phyloP scores from a whole-genome alignment of 495 filamentous ascomycete species.

The Neohortaea acidophila region DNA sequence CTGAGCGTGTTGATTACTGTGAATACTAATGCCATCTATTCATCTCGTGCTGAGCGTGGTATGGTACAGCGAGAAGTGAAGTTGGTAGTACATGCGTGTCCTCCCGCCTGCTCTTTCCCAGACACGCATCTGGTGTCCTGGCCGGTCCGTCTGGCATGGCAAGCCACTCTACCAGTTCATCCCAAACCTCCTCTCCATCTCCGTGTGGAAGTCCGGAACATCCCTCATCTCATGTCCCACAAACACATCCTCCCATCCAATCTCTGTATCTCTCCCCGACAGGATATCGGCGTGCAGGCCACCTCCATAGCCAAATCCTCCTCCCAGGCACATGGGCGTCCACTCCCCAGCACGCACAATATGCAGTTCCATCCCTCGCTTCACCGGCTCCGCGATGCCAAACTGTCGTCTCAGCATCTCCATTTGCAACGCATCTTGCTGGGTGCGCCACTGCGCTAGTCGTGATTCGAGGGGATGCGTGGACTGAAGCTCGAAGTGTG shows the following conservation, averaged over 20 bases:
- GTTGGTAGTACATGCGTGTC: too few species aligned
- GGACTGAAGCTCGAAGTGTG: constrained; percentile 29
- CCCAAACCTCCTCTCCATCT: constrained; percentile 81
- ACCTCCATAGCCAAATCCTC: constrained; percentile 20
- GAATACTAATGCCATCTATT: too few species aligned
- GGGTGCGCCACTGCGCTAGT: constrained; percentile 66
- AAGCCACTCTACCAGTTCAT: constrained; percentile 54
- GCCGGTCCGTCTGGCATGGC: too few species aligned
- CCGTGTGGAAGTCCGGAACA: constrained; percentile 60
- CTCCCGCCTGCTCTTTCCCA: too few species aligned
- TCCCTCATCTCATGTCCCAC: constrained; percentile 38
- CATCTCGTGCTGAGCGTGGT: too few species aligned
- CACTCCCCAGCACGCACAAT: constrained; percentile 51
- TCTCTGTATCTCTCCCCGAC: constrained; percentile 53
- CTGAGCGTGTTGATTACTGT: too few species aligned
- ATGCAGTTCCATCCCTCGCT: constrained; percentile 89
- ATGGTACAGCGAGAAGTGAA: too few species aligned
- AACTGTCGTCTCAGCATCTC: constrained; percentile 66
- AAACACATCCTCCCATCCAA: constrained; percentile 89
- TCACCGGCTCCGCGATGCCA: constrained; percentile 85
- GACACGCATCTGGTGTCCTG: too few species aligned
- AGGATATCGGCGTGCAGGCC: constrained; percentile 55
- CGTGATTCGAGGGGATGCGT: constrained; percentile 84
- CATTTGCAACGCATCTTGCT: constrained; percentile 79
- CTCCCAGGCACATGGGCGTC: constrained; percentile 27